Evolutionary conservation across 176 grass and related monocot species (phyloP).

Genomic region (Carex parvula): DNA sequence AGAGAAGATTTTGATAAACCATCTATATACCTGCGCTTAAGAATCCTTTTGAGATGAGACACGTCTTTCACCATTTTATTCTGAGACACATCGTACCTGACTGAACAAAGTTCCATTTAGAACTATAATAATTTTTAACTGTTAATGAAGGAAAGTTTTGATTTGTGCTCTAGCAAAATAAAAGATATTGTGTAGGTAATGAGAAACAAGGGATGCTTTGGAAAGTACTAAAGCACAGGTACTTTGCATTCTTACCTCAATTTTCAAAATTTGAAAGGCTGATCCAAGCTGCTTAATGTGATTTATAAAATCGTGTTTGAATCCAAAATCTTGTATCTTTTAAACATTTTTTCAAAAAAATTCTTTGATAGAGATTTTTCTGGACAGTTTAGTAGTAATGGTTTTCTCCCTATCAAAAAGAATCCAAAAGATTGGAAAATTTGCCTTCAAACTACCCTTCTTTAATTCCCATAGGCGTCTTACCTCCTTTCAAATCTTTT

Average conservation of each 20-base stretch:
- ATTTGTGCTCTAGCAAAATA: background rate
- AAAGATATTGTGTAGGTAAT: background rate
- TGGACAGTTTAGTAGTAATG: background rate
- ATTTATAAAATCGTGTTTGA: background rate
- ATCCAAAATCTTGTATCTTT: background rate
- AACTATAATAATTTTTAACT: background rate
- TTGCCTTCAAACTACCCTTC: background rate
- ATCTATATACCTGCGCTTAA: constrained; percentile 69
- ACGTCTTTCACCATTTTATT: constrained; percentile 56
- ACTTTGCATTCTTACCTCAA: background rate
- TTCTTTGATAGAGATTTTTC: background rate
- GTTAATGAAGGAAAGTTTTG: background rate
- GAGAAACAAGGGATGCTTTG: constrained; percentile 1
- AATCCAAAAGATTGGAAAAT: background rate
- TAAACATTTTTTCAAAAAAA: background rate
- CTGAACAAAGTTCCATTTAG: constrained; percentile 40
- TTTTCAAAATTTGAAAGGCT: background rate
- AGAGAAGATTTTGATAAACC: background rate
- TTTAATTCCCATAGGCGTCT: background rate
- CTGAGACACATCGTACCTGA: constrained; percentile 64
- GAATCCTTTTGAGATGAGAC: constrained; percentile 68
- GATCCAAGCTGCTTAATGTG: background rate
- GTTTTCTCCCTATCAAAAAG: background rate
- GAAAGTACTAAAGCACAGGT: background rate
- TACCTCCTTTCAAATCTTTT: background rate